These are phyloP conservation scores for Santalum album DNA, from an alignment of 164 flowering plant species.

Conservation along the genomic window DNA sequence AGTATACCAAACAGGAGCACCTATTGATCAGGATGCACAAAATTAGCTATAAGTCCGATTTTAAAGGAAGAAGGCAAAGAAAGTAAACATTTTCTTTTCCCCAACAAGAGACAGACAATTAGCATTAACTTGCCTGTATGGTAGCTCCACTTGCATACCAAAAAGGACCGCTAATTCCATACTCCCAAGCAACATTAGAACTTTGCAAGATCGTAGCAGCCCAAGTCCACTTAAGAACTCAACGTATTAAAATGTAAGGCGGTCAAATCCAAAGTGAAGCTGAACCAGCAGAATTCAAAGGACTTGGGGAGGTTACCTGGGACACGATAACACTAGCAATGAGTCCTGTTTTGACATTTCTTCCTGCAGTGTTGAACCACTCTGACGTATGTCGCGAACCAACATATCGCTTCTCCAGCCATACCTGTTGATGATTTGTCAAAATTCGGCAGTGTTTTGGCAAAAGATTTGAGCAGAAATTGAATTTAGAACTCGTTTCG, in stretches of 20 bases:
- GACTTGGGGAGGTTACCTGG: conserved; percentile 42
- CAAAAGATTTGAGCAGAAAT: too few species aligned
- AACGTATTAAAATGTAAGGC: background rate
- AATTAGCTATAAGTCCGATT: background rate
- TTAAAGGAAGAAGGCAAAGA: too few species aligned
- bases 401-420: conserved; percentile 87
- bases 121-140: conserved; percentile 51
- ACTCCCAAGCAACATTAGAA: conserved; percentile 95
- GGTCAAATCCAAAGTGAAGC: background rate
- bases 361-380: conserved; percentile 96
- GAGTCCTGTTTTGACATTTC: conserved; percentile 91
- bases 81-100: too few species aligned
- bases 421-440: too few species aligned
- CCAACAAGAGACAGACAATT: background rate
- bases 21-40: conserved; percentile 17
- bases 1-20: conserved; percentile 90
- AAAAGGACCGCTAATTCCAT: conserved; percentile 94
- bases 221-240: conserved; percentile 82
- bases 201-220: conserved; percentile 97
- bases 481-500: too few species aligned
- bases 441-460: too few species aligned
- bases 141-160: conserved; percentile 99
- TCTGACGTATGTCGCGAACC: conserved; percentile 89
- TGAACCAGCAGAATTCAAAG: background rate
- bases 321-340: conserved; percentile 96